Percentiles rank a stretch among this genome's conserved stretches.
Conservation (phyloP, 257 asterid genomes). For the Eustoma russellianum region DNA sequence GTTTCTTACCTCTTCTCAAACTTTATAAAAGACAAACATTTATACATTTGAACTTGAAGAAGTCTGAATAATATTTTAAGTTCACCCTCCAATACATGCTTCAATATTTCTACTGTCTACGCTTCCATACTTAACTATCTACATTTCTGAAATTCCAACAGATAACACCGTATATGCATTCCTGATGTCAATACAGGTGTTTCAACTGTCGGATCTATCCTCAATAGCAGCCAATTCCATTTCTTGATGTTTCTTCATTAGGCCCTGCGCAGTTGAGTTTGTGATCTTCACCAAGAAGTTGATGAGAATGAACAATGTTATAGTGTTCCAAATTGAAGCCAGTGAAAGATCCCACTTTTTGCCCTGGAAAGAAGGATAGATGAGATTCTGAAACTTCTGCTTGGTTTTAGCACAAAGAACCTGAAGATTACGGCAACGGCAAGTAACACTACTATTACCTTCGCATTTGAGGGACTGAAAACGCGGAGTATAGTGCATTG, state of each 20-base stretch:
- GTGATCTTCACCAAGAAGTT: slow-evolving; percentile 60
- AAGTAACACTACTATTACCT: slow-evolving; percentile 11
- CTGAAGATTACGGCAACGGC: not conserved
- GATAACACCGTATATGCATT: no score
- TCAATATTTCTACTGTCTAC: no score
- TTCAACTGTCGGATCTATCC: slow-evolving; percentile 13
- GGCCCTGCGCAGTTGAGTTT: slow-evolving; percentile 55
- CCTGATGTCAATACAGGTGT: not conserved
- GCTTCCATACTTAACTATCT: no score
- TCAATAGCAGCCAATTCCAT: slow-evolving; percentile 44
- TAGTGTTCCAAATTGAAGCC: slow-evolving; percentile 54
- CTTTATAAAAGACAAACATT: no score
- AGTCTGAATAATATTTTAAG: no score
- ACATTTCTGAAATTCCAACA: no score
- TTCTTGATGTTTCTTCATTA: slow-evolving; percentile 51
- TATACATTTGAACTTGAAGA: no score
- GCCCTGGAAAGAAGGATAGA: slow-evolving; percentile 23
- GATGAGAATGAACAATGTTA: slow-evolving; percentile 67
- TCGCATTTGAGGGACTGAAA: slow-evolving; percentile 12
- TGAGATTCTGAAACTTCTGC: not conserved
- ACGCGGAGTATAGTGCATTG: no score
- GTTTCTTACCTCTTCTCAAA: no score
- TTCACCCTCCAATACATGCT: no score
- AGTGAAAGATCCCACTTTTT: slow-evolving; percentile 59
- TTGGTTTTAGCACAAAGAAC: not conserved